Evolutionary conservation across 1,284 basidiomycete species (phyloP).

Genomic region (Laetiporus sulphureus): DNA sequence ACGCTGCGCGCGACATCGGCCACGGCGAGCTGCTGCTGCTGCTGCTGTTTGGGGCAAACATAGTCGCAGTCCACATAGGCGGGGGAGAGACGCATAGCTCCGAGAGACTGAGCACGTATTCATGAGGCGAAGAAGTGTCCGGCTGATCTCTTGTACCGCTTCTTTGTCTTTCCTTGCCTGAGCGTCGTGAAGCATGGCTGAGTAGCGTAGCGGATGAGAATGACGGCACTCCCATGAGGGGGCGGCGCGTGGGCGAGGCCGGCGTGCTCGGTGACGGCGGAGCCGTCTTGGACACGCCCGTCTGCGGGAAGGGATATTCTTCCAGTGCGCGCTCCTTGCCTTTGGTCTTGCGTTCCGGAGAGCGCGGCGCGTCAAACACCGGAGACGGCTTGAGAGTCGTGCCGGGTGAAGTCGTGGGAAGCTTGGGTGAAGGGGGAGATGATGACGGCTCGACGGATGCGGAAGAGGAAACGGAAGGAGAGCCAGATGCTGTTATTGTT

Average conservation of each 20-base stretch:
- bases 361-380: no score
- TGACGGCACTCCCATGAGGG: not conserved
- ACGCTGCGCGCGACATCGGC: not conserved
- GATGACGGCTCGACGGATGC: not conserved
- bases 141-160: no score
- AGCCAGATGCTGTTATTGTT: no score
- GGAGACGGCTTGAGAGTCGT: no score
- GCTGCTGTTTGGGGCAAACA: not conserved
- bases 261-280: slow-evolving; percentile 9
- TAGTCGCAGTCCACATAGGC: not conserved
- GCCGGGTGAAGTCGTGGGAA: not conserved
- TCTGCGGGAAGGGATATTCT: slow-evolving; percentile 15
- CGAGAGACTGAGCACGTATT: no score
- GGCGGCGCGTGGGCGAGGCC: slow-evolving; percentile 10
- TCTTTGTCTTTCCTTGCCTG: no score
- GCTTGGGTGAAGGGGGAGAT: not conserved
- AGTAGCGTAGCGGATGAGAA: not conserved
- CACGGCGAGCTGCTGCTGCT: not conserved
- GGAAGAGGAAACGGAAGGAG: no score
- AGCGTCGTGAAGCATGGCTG: no score
- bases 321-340: slow-evolving; percentile 10
- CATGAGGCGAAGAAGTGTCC: no score
- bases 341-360: no score
- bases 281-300: slow-evolving; percentile 1
- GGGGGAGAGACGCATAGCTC: no score